phyloP scores from a whole-genome alignment of 805 yeast genomes.

The Naumovozyma baii region DNA sequence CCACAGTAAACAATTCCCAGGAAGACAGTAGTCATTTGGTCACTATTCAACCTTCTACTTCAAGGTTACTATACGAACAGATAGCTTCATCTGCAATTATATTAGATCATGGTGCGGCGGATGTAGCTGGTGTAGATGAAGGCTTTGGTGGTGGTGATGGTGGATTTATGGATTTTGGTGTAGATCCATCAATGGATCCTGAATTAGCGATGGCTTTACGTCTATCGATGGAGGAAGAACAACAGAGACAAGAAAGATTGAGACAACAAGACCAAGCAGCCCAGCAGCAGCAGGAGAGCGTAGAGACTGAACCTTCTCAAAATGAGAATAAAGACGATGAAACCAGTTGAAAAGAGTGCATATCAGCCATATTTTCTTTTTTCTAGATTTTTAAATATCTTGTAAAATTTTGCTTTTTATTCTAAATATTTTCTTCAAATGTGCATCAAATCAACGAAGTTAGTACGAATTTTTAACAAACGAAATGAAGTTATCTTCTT shows the following conservation, averaged over 20 bases:
- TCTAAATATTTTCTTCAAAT: no score
- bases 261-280: slow-evolving; percentile 27
- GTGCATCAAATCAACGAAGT: no score
- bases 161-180: slow-evolving; percentile 54
- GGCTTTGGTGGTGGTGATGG: slow-evolving; percentile 40
- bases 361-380: not conserved
- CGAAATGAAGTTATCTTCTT: no score
- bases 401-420: no score
- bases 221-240: slow-evolving; percentile 89
- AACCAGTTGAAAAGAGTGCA: not conserved
- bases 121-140: slow-evolving; percentile 35
- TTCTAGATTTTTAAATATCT: not conserved
- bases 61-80: slow-evolving; percentile 72
- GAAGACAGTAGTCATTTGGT: slow-evolving; percentile 75
- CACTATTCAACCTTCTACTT: slow-evolving; percentile 73
- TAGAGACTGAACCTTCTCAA: not conserved
- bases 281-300: slow-evolving; percentile 5
- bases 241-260: slow-evolving; percentile 78
- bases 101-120: slow-evolving; percentile 46
- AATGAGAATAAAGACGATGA: not conserved
- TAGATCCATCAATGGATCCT: slow-evolving; percentile 90
- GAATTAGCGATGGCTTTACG: slow-evolving; percentile 94
- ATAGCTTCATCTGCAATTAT: slow-evolving; percentile 70
- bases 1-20: slow-evolving; percentile 49
- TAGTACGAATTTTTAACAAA: no score